Percentiles rank a stretch among this genome's conserved stretches.
Evolutionary conservation across 805 yeast genomes (phyloP).

Genomic region (Wickerhamiella azyma): DNA sequence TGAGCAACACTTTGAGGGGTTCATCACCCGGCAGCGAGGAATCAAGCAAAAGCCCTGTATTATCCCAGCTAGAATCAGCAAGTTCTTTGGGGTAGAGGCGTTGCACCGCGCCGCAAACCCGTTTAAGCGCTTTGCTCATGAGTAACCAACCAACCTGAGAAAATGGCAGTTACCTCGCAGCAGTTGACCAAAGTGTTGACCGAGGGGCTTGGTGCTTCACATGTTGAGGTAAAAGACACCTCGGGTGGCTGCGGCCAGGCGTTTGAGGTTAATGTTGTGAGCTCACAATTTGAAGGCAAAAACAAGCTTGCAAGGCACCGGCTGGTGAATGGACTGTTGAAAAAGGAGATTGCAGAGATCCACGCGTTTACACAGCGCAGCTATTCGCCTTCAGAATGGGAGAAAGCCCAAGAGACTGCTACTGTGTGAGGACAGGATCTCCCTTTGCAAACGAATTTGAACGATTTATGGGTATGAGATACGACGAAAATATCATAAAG

Average conservation of each 20-base stretch:
- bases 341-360: slow-evolving; percentile 71
- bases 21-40: slow-evolving; percentile 26
- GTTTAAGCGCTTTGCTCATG: slow-evolving; percentile 10
- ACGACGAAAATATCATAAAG: neutral
- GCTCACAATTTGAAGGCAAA: slow-evolving; percentile 59
- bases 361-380: slow-evolving; percentile 83
- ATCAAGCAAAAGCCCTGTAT: slow-evolving; percentile 82
- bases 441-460: neutral
- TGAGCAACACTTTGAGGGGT: slow-evolving; percentile 36
- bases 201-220: slow-evolving; percentile 43
- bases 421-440: neutral
- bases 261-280: slow-evolving; percentile 80
- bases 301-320: slow-evolving; percentile 79
- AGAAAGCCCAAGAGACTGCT: slow-evolving; percentile 18
- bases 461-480: neutral
- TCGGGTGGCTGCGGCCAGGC: slow-evolving; percentile 98
- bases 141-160: neutral
- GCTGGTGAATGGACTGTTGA: slow-evolving; percentile 62
- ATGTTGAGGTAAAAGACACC: slow-evolving; percentile 63
- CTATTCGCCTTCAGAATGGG: slow-evolving; percentile 83
- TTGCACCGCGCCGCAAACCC: slow-evolving; percentile 32
- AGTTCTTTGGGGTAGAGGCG: slow-evolving; percentile 63
- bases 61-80: slow-evolving; percentile 90
- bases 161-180: slow-evolving; percentile 11
- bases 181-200: slow-evolving; percentile 27